Conservation (phyloP, 2,329 filamentous ascomycete genomes). For the Diaporthe australafricana region DNA sequence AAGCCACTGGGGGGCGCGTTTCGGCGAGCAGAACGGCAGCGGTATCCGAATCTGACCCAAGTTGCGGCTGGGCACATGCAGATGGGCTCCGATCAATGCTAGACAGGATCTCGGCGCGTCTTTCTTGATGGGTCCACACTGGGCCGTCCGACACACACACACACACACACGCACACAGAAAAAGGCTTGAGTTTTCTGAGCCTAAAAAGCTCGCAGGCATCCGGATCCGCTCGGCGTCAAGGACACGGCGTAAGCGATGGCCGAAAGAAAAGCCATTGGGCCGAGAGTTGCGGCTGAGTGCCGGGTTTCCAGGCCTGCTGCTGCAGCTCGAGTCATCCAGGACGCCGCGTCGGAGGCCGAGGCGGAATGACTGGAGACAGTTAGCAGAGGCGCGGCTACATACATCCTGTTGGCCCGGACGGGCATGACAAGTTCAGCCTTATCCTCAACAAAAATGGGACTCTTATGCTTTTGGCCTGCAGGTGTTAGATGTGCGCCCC, state of each 20-base stretch:
- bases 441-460: conserved; percentile 15
- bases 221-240: conserved; percentile 10
- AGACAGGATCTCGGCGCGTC: background rate
- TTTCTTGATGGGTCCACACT: too few relatives aligned
- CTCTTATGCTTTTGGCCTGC: conserved; percentile 13
- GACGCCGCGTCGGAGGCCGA: conserved; percentile 6
- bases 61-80: background rate
- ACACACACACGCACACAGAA: too few relatives aligned
- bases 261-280: conserved; percentile 17
- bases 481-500: background rate
- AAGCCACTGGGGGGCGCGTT: background rate
- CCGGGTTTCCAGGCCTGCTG: conserved; percentile 19
- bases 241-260: conserved; percentile 3
- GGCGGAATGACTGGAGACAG: background rate
- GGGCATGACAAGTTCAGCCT: conserved; percentile 23
- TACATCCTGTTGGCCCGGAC: conserved; percentile 12
- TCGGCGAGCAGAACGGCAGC: background rate
- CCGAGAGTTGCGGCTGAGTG: conserved; percentile 22
- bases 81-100: background rate
- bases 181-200: background rate
- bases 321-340: conserved; percentile 21
- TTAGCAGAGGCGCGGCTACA: conserved; percentile 13
- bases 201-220: background rate
- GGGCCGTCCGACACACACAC: background rate
- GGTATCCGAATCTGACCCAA: background rate